These are phyloP conservation scores for Arctostaphylos glauca DNA, from an alignment of 148 eudicot species.

Conservation along the genomic window DNA sequence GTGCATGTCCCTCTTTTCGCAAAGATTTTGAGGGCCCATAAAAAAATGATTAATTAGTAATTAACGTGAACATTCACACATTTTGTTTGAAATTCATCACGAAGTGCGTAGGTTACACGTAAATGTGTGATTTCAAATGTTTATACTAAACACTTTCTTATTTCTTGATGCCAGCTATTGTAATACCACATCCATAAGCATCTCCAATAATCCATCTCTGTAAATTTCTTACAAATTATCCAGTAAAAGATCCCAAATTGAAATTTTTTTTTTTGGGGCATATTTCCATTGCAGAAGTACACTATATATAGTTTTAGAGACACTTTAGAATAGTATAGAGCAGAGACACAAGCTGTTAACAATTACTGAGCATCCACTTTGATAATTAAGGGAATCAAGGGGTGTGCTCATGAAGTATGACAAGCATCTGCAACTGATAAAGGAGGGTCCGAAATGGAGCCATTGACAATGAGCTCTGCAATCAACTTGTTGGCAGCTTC, in stretches of 20 bases:
- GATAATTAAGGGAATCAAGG: neutral
- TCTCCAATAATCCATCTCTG: neutral
- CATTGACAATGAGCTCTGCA: slow-evolving; percentile 26
- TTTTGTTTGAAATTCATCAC: no score
- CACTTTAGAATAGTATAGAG: neutral
- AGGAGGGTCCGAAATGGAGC: slow-evolving; percentile 38
- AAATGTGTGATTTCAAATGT: no score
- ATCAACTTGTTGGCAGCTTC: slow-evolving; percentile 34
- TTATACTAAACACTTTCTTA: no score
- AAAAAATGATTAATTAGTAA: no score
- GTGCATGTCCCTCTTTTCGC: no score
- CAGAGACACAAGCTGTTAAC: neutral
- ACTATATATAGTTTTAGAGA: neutral
- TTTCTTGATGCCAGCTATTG: neutral
- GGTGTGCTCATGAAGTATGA: neutral
- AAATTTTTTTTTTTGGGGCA: no score
- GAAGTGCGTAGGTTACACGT: no score
- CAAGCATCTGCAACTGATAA: slow-evolving; percentile 35
- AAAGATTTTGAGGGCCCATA: no score
- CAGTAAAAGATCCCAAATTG: neutral
- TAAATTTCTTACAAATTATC: neutral
- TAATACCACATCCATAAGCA: no score
- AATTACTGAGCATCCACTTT: neutral
- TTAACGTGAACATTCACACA: no score
- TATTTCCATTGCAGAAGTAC: neutral